A percentile compares a stretch with the other conserved stretches of the same genome.
Conservation (phyloP, 495 filamentous ascomycete species). For the Podospora anserina region DNA sequence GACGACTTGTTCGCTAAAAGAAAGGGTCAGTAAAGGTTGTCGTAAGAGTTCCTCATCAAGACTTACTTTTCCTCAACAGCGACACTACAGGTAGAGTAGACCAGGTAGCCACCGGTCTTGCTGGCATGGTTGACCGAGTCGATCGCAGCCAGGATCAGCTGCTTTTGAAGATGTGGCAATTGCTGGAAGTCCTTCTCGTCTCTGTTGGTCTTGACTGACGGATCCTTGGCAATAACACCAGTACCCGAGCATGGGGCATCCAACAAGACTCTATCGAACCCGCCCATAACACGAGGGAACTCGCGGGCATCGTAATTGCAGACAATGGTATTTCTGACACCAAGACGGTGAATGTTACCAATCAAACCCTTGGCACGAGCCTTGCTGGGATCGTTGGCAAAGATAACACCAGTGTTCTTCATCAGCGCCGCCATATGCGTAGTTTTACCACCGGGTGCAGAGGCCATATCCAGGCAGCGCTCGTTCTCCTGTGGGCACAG, state of each 20-base stretch:
- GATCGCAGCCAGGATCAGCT: conserved; percentile 87
- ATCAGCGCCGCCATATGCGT: conserved; percentile 95
- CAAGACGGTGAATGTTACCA: conserved; percentile 95
- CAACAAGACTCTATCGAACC: conserved; percentile 65
- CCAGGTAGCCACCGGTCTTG: conserved; percentile 87
- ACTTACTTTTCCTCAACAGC: conserved; percentile 36
- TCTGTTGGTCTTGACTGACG: conserved; percentile 95
- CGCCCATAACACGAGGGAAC: conserved; percentile 90
- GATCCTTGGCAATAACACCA: conserved; percentile 91
- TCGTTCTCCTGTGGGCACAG: conserved; percentile 91
- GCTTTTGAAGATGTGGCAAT: conserved; percentile 90
- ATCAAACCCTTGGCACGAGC: conserved; percentile 91
- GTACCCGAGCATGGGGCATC: conserved; percentile 50
- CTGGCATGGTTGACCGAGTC: conserved; percentile 69
- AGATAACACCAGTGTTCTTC: conserved; percentile 95
- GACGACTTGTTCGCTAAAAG: conserved; percentile 88
- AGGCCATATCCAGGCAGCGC: conserved; percentile 85
- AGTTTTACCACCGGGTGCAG: conserved; percentile 95
- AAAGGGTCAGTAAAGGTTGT: conserved; percentile 56
- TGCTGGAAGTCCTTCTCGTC: conserved; percentile 87
- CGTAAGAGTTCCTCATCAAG: background rate
- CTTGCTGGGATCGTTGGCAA: conserved; percentile 96
- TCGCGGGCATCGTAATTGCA: conserved; percentile 91
- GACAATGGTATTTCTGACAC: conserved; percentile 88
- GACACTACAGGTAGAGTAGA: conserved; percentile 78